Conservation (phyloP, 2,329 filamentous ascomycete genomes). For the Talaromyces sp. region DNA sequence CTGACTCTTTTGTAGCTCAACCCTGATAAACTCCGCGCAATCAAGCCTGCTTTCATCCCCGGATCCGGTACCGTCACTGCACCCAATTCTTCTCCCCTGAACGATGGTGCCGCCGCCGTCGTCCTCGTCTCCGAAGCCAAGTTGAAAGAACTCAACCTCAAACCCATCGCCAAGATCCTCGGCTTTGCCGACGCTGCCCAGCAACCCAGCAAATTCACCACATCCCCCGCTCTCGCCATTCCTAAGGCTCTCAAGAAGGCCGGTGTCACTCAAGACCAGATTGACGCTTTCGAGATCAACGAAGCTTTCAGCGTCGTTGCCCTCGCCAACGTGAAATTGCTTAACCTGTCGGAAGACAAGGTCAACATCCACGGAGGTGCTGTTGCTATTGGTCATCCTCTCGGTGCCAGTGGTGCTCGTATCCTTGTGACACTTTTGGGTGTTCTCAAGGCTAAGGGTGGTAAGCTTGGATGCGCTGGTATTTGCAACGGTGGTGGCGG, state of each 20-base stretch:
- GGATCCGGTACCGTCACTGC: constrained; percentile 83
- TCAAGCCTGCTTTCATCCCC: constrained; percentile 78
- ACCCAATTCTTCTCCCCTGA: constrained; percentile 93
- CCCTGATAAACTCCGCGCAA: constrained; percentile 74
- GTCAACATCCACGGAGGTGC: constrained; percentile 95
- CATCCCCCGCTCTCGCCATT: constrained; percentile 86
- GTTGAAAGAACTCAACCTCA: constrained; percentile 85
- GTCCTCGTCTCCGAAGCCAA: constrained; percentile 93
- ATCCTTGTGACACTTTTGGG: constrained; percentile 88
- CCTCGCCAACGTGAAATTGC: constrained; percentile 91
- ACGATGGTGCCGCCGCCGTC: constrained; percentile 88
- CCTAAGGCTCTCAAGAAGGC: constrained; percentile 98
- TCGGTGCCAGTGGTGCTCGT: constrained; percentile 88
- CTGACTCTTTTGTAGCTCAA: constrained; percentile 54
- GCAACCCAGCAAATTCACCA: constrained; percentile 91
- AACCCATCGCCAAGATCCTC: constrained; percentile 91
- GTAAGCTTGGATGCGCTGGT: constrained; percentile 87
- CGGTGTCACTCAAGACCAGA: constrained; percentile 68
- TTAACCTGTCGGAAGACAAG: constrained; percentile 73
- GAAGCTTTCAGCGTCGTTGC: constrained; percentile 98
- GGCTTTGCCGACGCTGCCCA: constrained; percentile 96
- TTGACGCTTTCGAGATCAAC: constrained; percentile 98
- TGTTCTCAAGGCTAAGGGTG: constrained; percentile 85
- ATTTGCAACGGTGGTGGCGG: constrained; percentile 99
- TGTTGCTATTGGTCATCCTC: constrained; percentile 87